Evolutionary conservation across 2,329 filamentous ascomycete genomes (phyloP), one percentile per base, ranked within the genome.

Genomic region (Fusarium nodosum): DNA sequence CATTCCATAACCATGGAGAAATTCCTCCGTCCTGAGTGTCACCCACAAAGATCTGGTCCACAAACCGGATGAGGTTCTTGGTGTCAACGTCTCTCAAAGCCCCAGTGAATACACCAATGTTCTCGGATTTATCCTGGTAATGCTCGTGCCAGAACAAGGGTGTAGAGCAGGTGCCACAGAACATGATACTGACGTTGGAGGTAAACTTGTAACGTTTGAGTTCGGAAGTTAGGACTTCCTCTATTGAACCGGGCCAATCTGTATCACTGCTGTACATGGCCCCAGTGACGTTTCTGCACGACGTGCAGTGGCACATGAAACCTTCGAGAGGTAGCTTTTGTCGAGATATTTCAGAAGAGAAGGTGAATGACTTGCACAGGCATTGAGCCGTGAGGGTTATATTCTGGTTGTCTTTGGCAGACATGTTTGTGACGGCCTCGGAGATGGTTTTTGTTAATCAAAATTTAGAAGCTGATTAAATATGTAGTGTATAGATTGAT

Each of bases 1-100:
- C 54, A 9, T 76, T 67, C 26, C 76, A 77, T 7, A 86, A 69
- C 84, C 84, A 88, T 2, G 79, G 71, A 4, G 80, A 80, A 2
- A 84, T 79, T 0, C 87, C 86, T 4, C 86, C 86, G 69, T 88
- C 86, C 2, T 78, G 30, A 1, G 86, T 88, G 57, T 87, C 85
- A 1, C 75, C 79, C 1, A 87, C 76, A 59, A 81, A 86, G 5
- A 83, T 80, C 56, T 86, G 82, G 3, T 78, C 61, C 1, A 51
- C 65, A 38, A 79, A 75, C 13, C 67, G 66, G 26, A 84, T 52
- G 10, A 85, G 44, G 9, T 72, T 67, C 1, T 52, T 44, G 4
- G 57, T 30, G 0, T 71, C 64, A 1, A 75, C 52, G 42, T 82
- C 81, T 0, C 56, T 53, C 34, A 85, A 66, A 0, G 73, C 69